Conservation (phyloP, 805 yeast species). For the Starmerella ratchasimensis region DNA sequence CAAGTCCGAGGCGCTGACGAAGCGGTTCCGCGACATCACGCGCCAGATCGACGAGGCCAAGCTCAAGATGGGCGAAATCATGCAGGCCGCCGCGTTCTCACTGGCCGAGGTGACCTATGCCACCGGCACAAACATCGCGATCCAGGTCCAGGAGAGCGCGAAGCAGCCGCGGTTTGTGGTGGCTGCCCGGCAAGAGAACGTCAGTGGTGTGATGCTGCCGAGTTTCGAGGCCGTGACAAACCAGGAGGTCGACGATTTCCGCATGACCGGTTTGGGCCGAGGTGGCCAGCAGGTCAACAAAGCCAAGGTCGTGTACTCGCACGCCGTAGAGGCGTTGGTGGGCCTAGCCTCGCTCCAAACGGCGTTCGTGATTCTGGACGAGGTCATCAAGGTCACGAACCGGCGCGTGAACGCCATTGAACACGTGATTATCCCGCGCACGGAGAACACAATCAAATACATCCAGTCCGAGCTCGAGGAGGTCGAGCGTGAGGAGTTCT, state of each 20-base stretch:
- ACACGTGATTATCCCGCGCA: slow-evolving; percentile 94
- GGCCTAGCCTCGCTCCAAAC: slow-evolving; percentile 93
- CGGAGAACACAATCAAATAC: slow-evolving; percentile 84
- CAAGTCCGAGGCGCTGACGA: slow-evolving; percentile 92
- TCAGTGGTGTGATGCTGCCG: slow-evolving; percentile 88
- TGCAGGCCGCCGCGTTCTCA: slow-evolving; percentile 97
- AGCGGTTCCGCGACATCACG: slow-evolving; percentile 90
- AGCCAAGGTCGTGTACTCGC: slow-evolving; percentile 84
- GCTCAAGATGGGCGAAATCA: slow-evolving; percentile 93
- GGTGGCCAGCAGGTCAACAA: slow-evolving; percentile 97
- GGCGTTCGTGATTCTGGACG: slow-evolving; percentile 91
- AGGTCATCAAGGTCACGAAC: slow-evolving; percentile 93
- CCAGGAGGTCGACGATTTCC: slow-evolving; percentile 81
- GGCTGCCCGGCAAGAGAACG: slow-evolving; percentile 86
- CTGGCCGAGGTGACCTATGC: slow-evolving; percentile 96
- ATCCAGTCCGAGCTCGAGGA: slow-evolving; percentile 95
- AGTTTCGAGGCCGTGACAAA: slow-evolving; percentile 78
- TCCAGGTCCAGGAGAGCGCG: slow-evolving; percentile 90
- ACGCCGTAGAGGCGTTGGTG: slow-evolving; percentile 92
- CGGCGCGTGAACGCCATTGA: slow-evolving; percentile 98
- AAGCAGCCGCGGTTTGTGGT: slow-evolving; percentile 78
- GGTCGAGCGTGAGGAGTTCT: slow-evolving; percentile 95
- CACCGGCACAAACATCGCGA: slow-evolving; percentile 88
- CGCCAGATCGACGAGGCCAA: slow-evolving; percentile 88
- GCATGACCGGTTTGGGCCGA: slow-evolving; percentile 90